phyloP scores from a whole-genome alignment of 2,329 filamentous ascomycete genomes.

The Calonectria pauciramosa region DNA sequence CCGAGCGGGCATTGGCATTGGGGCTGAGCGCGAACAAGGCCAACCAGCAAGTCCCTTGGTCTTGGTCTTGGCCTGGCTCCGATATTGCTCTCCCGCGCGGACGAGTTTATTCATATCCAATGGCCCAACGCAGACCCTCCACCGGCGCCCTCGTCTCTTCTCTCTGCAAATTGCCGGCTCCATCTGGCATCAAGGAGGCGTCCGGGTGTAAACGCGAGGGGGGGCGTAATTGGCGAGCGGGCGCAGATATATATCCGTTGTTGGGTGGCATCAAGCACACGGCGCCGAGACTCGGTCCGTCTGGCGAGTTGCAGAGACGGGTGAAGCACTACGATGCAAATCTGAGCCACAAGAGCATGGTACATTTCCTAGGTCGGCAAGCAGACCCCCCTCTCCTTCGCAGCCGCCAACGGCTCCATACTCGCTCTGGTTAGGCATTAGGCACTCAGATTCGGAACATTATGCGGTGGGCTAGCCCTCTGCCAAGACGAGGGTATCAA shows the following conservation, averaged over 20 bases:
- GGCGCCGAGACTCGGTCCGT: neutral
- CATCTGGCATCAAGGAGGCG: neutral
- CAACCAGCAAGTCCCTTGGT: neutral
- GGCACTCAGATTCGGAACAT: slow-evolving; percentile 43
- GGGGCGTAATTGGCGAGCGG: neutral
- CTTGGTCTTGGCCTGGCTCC: neutral
- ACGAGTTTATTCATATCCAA: neutral
- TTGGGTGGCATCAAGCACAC: slow-evolving; percentile 1
- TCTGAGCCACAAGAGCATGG: neutral
- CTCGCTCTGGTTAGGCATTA: slow-evolving; percentile 32
- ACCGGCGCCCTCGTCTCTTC: neutral
- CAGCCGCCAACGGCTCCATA: slow-evolving; percentile 14
- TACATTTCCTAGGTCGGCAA: neutral
- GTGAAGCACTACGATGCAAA: slow-evolving; percentile 13
- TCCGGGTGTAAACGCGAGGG: neutral
- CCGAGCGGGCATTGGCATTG: neutral
- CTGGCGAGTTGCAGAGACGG: slow-evolving; percentile 5
- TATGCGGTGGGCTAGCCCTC: slow-evolving; percentile 39
- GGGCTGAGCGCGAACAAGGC: neutral
- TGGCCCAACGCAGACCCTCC: neutral
- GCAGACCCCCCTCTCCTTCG: neutral
- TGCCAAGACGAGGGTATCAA: slow-evolving; percentile 36
- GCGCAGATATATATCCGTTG: neutral
- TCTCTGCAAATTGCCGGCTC: neutral
- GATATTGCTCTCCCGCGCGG: neutral